phyloP scores from a whole-genome alignment of 345 rosid species.

The Aquilaria yunnanensis region DNA sequence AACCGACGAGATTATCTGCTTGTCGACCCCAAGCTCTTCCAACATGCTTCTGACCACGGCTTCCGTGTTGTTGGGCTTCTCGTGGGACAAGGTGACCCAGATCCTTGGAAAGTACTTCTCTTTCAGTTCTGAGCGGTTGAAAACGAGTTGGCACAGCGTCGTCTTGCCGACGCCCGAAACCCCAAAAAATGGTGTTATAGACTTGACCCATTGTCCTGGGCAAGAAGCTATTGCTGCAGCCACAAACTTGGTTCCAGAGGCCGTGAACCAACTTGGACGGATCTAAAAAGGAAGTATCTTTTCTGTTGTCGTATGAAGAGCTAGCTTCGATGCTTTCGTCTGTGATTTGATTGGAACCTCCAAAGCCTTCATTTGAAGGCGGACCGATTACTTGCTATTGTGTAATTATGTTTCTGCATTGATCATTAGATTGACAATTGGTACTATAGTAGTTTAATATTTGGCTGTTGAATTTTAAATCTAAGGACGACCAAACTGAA shows the following conservation, averaged over 20 bases:
- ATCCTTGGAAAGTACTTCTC: slow-evolving; percentile 34
- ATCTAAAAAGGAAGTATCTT: background rate
- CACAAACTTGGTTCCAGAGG: slow-evolving; percentile 20
- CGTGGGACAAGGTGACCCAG: slow-evolving; percentile 28
- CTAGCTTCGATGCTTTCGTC: no score
- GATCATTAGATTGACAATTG: no score
- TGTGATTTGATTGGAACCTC: no score
- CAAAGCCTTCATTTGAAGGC: no score
- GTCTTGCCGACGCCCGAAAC: slow-evolving; percentile 39
- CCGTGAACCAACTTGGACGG: slow-evolving; percentile 8
- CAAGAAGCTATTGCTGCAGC: slow-evolving; percentile 22
- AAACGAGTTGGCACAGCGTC: slow-evolving; percentile 31
- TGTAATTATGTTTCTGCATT: no score
- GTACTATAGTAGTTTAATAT: no score
- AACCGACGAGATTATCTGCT: slow-evolving; percentile 12
- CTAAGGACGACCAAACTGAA: no score
- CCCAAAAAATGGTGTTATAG: slow-evolving; percentile 32
- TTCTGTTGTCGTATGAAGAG: no score
- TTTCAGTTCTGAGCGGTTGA: slow-evolving; percentile 13
- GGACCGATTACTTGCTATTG: no score
- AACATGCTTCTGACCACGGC: slow-evolving; percentile 23
- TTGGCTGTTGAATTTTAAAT: no score
- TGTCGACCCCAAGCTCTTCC: slow-evolving; percentile 35
- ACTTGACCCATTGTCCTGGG: slow-evolving; percentile 21
- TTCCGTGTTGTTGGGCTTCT: slow-evolving; percentile 11